Evolutionary conservation across 305 asterid species (phyloP).

Genomic region (Solanum hybrid): DNA sequence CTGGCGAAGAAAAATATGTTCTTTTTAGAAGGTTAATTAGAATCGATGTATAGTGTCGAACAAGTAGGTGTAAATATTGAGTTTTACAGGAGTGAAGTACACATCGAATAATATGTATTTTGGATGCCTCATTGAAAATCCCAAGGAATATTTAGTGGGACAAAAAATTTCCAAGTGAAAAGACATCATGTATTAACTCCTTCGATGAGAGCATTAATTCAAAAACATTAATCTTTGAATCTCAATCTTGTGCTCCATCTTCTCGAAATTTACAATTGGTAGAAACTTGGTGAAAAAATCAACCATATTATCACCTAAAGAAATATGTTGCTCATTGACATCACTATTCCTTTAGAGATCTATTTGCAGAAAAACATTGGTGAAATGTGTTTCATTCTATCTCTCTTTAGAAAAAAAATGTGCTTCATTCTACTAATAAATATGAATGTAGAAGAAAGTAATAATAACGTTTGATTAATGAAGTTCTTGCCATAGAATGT

Average conservation of each 20-base stretch:
- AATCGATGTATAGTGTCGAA: not conserved
- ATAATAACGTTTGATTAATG: too few relatives aligned
- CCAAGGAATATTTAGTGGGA: not conserved
- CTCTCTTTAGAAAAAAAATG: not conserved
- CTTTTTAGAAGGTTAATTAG: not conserved
- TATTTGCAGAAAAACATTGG: not conserved
- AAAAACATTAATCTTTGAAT: not conserved
- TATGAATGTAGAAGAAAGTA: not conserved
- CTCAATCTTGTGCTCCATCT: not conserved
- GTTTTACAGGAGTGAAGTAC: not conserved
- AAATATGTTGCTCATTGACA: not conserved
- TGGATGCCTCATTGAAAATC: not conserved
- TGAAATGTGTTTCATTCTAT: not conserved
- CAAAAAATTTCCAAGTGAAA: not conserved
- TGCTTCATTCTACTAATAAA: not conserved
- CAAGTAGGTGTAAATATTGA: not conserved
- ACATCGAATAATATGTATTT: not conserved
- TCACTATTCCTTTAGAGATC: not conserved
- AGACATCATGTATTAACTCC: not conserved
- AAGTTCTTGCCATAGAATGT: too few relatives aligned
- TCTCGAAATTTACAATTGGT: not conserved
- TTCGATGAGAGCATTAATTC: not conserved
- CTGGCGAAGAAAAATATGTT: not conserved
- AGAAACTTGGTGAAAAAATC: not conserved
- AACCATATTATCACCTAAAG: not conserved